A percentile compares a stretch with the other conserved stretches of the same genome.
Conservation (phyloP, 208 protist genomes). For the Acanthamoeba lenticulata region DNA sequence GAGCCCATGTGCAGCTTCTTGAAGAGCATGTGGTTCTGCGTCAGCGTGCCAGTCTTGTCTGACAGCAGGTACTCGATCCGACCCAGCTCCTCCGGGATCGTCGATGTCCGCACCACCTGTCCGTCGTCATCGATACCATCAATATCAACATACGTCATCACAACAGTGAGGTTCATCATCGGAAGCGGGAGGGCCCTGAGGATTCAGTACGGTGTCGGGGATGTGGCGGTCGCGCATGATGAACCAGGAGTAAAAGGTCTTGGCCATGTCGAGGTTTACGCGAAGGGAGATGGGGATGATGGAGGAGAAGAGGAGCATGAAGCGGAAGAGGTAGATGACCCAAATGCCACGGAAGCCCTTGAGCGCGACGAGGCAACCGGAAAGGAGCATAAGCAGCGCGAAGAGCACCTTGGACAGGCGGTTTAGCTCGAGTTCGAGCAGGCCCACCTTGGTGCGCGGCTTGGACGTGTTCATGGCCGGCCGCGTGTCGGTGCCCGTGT, state of each 20-base stretch:
- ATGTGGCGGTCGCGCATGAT: constrained; percentile 92
- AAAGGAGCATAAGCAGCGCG: constrained; percentile 80
- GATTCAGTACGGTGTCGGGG: constrained; percentile 76
- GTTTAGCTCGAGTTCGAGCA: constrained; percentile 97
- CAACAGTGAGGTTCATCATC: neutral
- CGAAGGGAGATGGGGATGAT: constrained; percentile 98
- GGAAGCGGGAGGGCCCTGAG: neutral
- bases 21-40: constrained; percentile 93
- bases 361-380: constrained; percentile 82
- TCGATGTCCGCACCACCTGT: constrained; percentile 94
- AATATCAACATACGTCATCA: neutral
- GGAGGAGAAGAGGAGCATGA: constrained; percentile 94
- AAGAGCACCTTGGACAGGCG: constrained; percentile 92
- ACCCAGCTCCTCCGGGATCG: constrained; percentile 98
- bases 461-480: constrained; percentile 94
- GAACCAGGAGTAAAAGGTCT: constrained; percentile 95
- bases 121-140: neutral
- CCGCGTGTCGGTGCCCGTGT: constrained; percentile 96
- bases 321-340: constrained; percentile 91
- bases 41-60: constrained; percentile 99
- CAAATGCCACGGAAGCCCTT: constrained; percentile 87
- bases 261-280: constrained; percentile 98
- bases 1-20: constrained; percentile 88
- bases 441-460: constrained; percentile 91
- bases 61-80: constrained; percentile 97